Conservation (phyloP, 768 basidiomycete genomes). For the Lyophyllum decastes region DNA sequence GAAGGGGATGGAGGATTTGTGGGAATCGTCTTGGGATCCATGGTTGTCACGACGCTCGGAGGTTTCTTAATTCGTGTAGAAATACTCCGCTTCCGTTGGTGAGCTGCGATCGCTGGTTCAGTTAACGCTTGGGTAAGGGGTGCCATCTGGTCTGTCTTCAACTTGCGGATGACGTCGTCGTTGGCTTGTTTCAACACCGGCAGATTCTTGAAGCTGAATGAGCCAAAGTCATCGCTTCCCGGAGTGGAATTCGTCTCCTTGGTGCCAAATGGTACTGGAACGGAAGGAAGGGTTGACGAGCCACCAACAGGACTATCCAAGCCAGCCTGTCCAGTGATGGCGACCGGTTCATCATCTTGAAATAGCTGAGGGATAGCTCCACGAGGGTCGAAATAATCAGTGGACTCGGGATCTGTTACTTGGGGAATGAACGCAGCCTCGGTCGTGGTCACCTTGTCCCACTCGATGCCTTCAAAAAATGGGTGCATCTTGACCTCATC, state of each 20-base stretch:
- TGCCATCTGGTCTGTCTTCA: conserved; percentile 87
- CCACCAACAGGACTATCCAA: conserved; percentile 49
- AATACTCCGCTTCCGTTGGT: conserved; percentile 75
- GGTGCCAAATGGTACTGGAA: conserved; percentile 41
- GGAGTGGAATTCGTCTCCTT: conserved; percentile 47
- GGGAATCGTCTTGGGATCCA: conserved; percentile 59
- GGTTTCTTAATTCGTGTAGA: conserved; percentile 83
- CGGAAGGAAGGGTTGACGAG: conserved; percentile 41
- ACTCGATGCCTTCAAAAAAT: conserved; percentile 89
- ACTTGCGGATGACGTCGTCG: conserved; percentile 95
- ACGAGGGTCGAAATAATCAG: conserved; percentile 98
- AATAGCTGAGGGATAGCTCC: conserved; percentile 91
- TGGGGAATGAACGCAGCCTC: conserved; percentile 97
- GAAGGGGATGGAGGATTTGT: conserved; percentile 91
- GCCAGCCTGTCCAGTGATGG: conserved; percentile 49
- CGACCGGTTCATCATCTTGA: conserved; percentile 80
- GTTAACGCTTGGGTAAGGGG: conserved; percentile 75
- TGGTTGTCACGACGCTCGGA: conserved; percentile 70
- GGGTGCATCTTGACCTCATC: conserved; percentile 92
- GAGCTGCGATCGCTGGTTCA: conserved; percentile 48
- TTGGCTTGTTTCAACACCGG: conserved; percentile 97
- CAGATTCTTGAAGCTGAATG: conserved; percentile 97
- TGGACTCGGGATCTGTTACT: conserved; percentile 93
- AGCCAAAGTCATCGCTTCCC: conserved; percentile 89
- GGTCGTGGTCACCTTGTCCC: conserved; percentile 85